Conservation (phyloP, 768 basidiomycete genomes). For the Lactarius akahatsu region DNA sequence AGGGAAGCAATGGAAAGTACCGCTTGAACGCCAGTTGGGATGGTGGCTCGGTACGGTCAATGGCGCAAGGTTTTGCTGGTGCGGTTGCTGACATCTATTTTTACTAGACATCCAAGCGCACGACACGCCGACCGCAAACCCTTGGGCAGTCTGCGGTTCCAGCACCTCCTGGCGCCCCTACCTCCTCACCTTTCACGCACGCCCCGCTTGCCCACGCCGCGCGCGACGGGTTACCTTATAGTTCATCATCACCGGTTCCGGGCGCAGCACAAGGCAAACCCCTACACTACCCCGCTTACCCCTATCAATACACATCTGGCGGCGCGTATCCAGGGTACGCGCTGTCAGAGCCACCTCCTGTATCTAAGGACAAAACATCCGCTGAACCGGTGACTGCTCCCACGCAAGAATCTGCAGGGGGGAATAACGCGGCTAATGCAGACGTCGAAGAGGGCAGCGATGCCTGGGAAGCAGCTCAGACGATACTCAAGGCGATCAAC, state of each 20-base stretch:
- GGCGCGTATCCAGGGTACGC: constrained; percentile 34
- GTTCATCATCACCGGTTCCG: constrained; percentile 38
- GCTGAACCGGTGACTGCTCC: neutral
- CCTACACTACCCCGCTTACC: constrained; percentile 40
- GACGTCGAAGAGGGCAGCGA: constrained; percentile 49
- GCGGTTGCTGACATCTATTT: constrained; percentile 8
- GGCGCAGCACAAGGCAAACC: constrained; percentile 34
- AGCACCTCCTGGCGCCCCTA: constrained; percentile 7
- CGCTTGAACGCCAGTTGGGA: constrained; percentile 75
- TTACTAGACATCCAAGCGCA: constrained; percentile 67
- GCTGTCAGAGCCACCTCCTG: constrained; percentile 28
- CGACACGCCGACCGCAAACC: constrained; percentile 79
- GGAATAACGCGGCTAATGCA: constrained; percentile 28
- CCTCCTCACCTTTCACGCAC: constrained; percentile 22
- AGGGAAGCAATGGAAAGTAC: constrained; percentile 71
- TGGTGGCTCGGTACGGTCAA: constrained; percentile 66
- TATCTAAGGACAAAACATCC: constrained; percentile 10
- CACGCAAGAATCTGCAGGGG: neutral
- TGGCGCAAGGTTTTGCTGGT: too few species aligned
- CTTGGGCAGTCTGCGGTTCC: constrained; percentile 34
- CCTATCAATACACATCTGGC: constrained; percentile 43
- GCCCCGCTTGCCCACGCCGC: constrained; percentile 18
- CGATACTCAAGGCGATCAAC: constrained; percentile 74
- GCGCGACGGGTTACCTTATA: constrained; percentile 26
- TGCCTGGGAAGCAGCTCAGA: constrained; percentile 76